A percentile compares a stretch with the other conserved stretches of the same genome.
These are phyloP conservation scores for Sicyos edulis DNA, from an alignment of 306 rosid genomes.

Conservation along the genomic window DNA sequence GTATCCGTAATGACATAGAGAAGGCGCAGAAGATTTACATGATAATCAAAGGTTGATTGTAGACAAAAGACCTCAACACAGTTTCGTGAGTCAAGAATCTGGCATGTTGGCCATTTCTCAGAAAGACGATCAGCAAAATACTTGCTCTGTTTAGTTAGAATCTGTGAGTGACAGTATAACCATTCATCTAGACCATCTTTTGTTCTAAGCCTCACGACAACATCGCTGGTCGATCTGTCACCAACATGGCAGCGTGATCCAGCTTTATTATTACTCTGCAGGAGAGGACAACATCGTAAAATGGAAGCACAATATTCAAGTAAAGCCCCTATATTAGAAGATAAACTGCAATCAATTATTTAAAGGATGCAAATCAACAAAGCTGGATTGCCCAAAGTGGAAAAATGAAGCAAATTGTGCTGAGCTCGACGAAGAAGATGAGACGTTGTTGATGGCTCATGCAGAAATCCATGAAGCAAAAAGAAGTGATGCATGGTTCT, in stretches of 20 bases:
- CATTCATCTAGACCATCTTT: constrained; percentile 78
- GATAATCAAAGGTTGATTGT: constrained; percentile 65
- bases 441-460: too few relatives aligned
- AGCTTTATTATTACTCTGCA: constrained; percentile 54
- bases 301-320: not conserved
- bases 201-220: constrained; percentile 89
- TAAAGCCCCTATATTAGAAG: not conserved
- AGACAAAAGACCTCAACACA: constrained; percentile 83
- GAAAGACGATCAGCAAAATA: constrained; percentile 80
- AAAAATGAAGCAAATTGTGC: too few relatives aligned
- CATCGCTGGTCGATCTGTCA: constrained; percentile 73
- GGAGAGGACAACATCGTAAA: constrained; percentile 1
- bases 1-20: constrained; percentile 50
- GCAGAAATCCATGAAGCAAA: too few relatives aligned
- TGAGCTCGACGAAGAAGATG: too few relatives aligned
- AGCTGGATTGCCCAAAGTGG: not conserved
- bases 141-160: constrained; percentile 53
- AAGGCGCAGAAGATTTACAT: constrained; percentile 68
- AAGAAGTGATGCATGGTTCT: too few relatives aligned
- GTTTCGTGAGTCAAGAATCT: constrained; percentile 75
- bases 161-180: constrained; percentile 68
- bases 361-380: not conserved
- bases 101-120: constrained; percentile 92
- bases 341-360: not conserved
- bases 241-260: constrained; percentile 43